Evolutionary conservation across 805 yeast species (phyloP).

Genomic region (Candida succiphila): DNA sequence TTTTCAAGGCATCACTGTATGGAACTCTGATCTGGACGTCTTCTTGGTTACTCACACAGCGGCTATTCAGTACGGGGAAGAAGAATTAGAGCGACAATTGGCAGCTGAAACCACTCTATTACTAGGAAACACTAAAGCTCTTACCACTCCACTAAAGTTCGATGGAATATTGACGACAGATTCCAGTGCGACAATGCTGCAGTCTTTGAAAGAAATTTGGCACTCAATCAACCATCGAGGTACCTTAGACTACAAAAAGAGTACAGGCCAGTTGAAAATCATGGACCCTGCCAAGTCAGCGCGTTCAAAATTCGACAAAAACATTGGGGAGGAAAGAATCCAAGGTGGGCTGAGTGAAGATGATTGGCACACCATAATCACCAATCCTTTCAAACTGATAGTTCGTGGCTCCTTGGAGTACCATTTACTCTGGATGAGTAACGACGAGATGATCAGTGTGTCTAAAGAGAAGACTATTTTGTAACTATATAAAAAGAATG

Average conservation of each 20-base stretch:
- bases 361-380: slow-evolving; percentile 21
- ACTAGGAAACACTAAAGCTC: slow-evolving; percentile 19
- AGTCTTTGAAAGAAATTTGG: slow-evolving; percentile 13
- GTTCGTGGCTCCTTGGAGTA: slow-evolving; percentile 24
- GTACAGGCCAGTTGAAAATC: slow-evolving; percentile 23
- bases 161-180: slow-evolving; percentile 14
- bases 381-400: slow-evolving; percentile 16
- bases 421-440: slow-evolving; percentile 16
- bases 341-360: slow-evolving; percentile 13
- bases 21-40: slow-evolving; percentile 23
- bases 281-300: slow-evolving; percentile 15
- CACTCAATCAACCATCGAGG: slow-evolving; percentile 11
- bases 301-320: slow-evolving; percentile 12
- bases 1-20: slow-evolving; percentile 20
- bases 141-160: slow-evolving; percentile 22
- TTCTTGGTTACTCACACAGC: slow-evolving; percentile 18
- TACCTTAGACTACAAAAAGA: slow-evolving; percentile 2
- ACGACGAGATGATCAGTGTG: slow-evolving; percentile 18
- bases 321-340: not conserved
- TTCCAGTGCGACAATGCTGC: slow-evolving; percentile 2
- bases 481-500: too few species aligned
- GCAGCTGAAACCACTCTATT: slow-evolving; percentile 18
- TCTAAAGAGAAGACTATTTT: slow-evolving; percentile 8
- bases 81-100: slow-evolving; percentile 1
- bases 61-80: slow-evolving; percentile 2